Base-by-base conservation (phyloP, 208 protist genomes). In the Lotmaria passim region DNA sequence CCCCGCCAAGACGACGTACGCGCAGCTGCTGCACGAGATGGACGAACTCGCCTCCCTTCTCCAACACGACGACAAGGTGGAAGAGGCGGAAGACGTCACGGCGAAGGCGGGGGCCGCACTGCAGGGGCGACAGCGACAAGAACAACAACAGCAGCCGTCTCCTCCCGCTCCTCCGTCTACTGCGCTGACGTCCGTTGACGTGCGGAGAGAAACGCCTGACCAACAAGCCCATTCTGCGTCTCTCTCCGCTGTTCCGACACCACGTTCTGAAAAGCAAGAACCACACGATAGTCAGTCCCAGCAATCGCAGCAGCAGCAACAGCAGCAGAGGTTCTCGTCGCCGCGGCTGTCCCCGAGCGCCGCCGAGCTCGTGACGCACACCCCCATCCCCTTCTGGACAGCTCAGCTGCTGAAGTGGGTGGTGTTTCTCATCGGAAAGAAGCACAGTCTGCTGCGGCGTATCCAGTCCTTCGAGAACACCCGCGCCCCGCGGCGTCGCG, bases 21-120 rank as follows among this genome's bases (percentile, higher is more conserved):
- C 51, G 17, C 70, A 77, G 60, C 60, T 81, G 17, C 24, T 73
- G 69, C 48, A 26, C 19, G 67, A 71, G 23, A 68, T 71, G 69
- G 65, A 81, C 33, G 51, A 58, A 15, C 65, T 81, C 0, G 52
- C 52, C 31, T 52, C 33, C 7, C 39, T 64, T 0, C 55, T 81
- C 26, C 43, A 64, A 14, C 41, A 51, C 5, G 34, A 68, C 43
- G 50, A 66, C 15, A 44, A 31, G 3, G 28, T 3, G 19, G 26
- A 52, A n/a, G n/a, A n/a, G n/a, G n/a, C n/a, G n/a, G n/a, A n/a
- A n/a, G n/a, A n/a, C n/a, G n/a, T n/a, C 24, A 28, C 28, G 36
- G 31, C 30, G 4, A 3, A 30, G 17, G 33, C n/a, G 17, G 33
- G 21, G 5, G 10, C 31, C n/a, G 21, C 21, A 12, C 46, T 38